A percentile compares a stretch with the other conserved stretches of the same genome.
These are phyloP conservation scores for Thelonectria rubi DNA, from an alignment of 2,329 filamentous ascomycete species.

Conservation along the genomic window DNA sequence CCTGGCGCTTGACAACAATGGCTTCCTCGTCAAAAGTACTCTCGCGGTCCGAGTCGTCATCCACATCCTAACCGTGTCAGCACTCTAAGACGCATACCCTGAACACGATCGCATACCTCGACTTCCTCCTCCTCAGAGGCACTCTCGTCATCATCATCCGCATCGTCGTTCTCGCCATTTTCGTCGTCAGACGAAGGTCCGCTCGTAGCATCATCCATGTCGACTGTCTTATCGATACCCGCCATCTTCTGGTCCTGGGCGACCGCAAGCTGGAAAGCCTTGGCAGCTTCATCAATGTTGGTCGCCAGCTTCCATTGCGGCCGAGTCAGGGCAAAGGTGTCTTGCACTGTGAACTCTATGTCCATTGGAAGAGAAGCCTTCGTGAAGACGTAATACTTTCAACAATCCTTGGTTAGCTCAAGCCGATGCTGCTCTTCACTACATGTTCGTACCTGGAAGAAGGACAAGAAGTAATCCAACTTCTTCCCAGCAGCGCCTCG, in stretches of 20 bases:
- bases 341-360: constrained; percentile 94
- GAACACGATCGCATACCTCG: constrained; percentile 53
- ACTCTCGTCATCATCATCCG: constrained; percentile 68
- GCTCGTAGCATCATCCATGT: constrained; percentile 77
- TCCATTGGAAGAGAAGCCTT: constrained; percentile 95
- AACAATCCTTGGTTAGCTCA: background rate
- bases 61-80: constrained; percentile 53
- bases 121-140: constrained; percentile 67
- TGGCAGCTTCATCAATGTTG: constrained; percentile 82
- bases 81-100: background rate
- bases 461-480: constrained; percentile 95
- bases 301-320: constrained; percentile 92
- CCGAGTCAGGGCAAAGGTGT: constrained; percentile 84
- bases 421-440: background rate
- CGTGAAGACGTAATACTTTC: constrained; percentile 89
- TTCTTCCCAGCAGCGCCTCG: constrained; percentile 95
- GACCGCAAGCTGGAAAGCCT: constrained; percentile 86
- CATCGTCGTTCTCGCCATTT: constrained; percentile 72
- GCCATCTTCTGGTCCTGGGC: constrained; percentile 87
- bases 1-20: constrained; percentile 89
- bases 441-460: constrained; percentile 74
- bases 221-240: constrained; percentile 72
- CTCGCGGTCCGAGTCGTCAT: constrained; percentile 60
- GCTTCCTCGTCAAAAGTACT: constrained; percentile 84
- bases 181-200: constrained; percentile 81